Evolutionary conservation across 352 stramenopile species (phyloP), one percentile per base, ranked within the genome.

Genomic region (Phytophthora kernoviae): DNA sequence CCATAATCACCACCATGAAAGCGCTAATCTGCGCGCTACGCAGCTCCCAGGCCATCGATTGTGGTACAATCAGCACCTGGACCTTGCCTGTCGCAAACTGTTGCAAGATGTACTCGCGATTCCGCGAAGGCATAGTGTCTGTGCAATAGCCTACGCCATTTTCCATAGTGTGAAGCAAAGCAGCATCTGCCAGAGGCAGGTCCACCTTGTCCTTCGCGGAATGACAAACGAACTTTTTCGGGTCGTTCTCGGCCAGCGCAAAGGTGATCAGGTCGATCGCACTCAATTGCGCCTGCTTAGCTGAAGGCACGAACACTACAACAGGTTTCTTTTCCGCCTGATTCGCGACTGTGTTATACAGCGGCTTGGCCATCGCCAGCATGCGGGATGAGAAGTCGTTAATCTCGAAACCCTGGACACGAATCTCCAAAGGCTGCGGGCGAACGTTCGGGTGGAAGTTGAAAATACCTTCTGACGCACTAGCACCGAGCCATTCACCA

Each of bases 261-360:
- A 99, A 99, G 17, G 96, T 98, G 65, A 99, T 97, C 40, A 99
- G 64, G 76, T 99, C 98, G 67, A 99, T 99, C 4, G 97, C 97
- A 12, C 93, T 99, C 18, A 99, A 78, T 70, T 99, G 96, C 22
- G 96, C 96, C 73, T 99, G 98, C 71, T 98, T 98, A 20, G 91
- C 82, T 14, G 97, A 99, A 9, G 98, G 96, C 27, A 99, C 97
- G 73, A 99, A 99, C 33, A 99, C 84, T 10, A 99, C 77, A 0
- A 88, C 87, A 22, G 89, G 91, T 64, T 98, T 97, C 34, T 88
- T 88, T 22, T 64, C 68, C 4, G 79, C 73, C 62, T 98, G 93
- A 41, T 89, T 88, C 24, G 81, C 78, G 6, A 99, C 81, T 14
- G 90, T 88, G 70, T 98, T 98, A 84, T 98, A 99, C 40, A 98